Conservation (phyloP, 768 basidiomycete genomes). For the Xerocomellus dryophilus region DNA sequence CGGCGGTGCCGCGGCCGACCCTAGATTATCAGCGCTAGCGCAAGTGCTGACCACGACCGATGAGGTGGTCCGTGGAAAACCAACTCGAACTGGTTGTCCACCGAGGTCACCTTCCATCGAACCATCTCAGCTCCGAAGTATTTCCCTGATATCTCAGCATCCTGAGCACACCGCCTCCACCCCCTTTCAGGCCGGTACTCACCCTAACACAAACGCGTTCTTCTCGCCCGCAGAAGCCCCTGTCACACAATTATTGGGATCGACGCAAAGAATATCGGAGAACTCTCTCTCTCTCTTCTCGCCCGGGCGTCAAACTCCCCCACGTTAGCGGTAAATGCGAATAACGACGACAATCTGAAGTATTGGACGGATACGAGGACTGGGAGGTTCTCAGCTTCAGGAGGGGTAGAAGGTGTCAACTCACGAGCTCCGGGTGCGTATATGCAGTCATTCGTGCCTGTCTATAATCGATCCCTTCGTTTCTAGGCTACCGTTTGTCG, state of each 20-base stretch:
- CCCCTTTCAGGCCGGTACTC: constrained; percentile 5
- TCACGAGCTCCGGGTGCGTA: too few relatives aligned
- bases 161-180: not conserved
- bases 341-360: constrained; percentile 64
- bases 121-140: constrained; percentile 60
- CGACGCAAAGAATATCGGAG: constrained; percentile 77
- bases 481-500: too few relatives aligned
- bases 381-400: constrained; percentile 47
- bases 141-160: too few relatives aligned
- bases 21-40: too few relatives aligned
- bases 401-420: too few relatives aligned
- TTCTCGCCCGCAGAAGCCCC: constrained; percentile 53
- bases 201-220: constrained; percentile 1
- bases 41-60: too few relatives aligned
- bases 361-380: constrained; percentile 65
- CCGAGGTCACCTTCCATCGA: constrained; percentile 89
- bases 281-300: not conserved
- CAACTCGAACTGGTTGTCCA: too few relatives aligned
- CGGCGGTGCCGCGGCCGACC: too few relatives aligned
- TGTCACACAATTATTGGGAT: constrained; percentile 76
- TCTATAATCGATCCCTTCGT: too few relatives aligned
- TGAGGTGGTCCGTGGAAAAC: too few relatives aligned
- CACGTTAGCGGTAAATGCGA: constrained; percentile 21
- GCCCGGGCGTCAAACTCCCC: too few relatives aligned
- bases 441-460: too few relatives aligned